These are phyloP conservation scores for Thermothelomyces thermophilus DNA, from an alignment of 2,329 filamentous ascomycete species.

Conservation along the genomic window DNA sequence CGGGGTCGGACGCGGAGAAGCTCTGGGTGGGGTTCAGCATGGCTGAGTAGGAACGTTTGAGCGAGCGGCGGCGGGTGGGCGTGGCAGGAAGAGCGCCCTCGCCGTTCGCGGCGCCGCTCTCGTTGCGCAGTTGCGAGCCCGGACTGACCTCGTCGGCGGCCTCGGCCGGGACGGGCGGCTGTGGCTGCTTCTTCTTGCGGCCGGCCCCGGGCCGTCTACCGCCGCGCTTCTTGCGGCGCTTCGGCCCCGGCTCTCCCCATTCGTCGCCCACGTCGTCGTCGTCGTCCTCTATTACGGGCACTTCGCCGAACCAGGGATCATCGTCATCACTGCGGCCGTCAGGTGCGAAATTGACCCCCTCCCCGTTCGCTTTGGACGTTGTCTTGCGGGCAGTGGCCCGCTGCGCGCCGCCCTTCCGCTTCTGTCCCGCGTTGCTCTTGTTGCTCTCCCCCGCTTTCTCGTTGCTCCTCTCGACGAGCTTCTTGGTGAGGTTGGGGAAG, in stretches of 20 bases:
- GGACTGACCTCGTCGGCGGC: constrained; percentile 4
- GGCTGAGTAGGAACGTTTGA: constrained; percentile 5
- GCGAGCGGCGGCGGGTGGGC: constrained; percentile 4
- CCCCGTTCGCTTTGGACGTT: constrained; percentile 19
- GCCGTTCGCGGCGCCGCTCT: not conserved
- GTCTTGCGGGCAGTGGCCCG: constrained; percentile 20
- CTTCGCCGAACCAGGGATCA: constrained; percentile 7
- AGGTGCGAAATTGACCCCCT: constrained; percentile 6
- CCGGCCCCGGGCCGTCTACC: constrained; percentile 24
- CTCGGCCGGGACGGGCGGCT: not conserved
- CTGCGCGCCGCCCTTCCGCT: constrained; percentile 16
- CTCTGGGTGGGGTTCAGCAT: constrained; percentile 7
- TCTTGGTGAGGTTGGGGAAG: constrained; percentile 55
- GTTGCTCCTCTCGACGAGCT: constrained; percentile 36
- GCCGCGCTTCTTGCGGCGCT: constrained; percentile 22
- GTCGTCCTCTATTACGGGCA: constrained; percentile 16
- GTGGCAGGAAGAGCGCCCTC: not conserved
- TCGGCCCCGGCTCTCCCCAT: constrained; percentile 8
- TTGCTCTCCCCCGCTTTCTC: constrained; percentile 11
- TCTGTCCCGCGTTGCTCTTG: constrained; percentile 1
- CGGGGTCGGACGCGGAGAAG: constrained; percentile 2
- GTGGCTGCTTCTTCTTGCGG: constrained; percentile 22
- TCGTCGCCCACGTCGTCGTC: constrained; percentile 21
- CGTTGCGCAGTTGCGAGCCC: constrained; percentile 1
- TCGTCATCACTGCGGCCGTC: constrained; percentile 13